Evolutionary conservation across 805 yeast genomes (phyloP), one percentile per base, ranked within the genome.

Genomic region (Zygosaccharomyces pseudorouxii): DNA sequence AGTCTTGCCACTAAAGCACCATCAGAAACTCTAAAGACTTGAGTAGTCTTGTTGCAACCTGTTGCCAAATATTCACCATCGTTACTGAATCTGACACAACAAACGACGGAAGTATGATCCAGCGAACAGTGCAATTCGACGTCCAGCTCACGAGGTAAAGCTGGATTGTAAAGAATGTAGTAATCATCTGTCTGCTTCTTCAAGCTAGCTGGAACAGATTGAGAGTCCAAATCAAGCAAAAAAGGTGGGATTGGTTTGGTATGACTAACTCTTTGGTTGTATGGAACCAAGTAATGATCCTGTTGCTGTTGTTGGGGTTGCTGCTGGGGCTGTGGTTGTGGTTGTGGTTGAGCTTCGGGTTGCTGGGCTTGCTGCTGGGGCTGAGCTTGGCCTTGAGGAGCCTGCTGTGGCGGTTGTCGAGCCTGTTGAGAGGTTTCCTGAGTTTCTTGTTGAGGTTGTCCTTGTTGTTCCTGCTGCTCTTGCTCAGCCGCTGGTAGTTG

Each of bases 1-100:
- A 92, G 77, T 65, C 86, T 80, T 47, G 96, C 95, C 53, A 89
- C 82, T 54, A 89, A 75, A 61, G 86, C 90, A 58, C 99, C 98
- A 18, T 95, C 85, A 60, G 84, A 85, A 44, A 90, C 97, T 56
- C 86, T 86, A 70, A 84, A 92, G 49, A 92, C 96, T 69, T 90
- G 97, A 2, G 98, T 93, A 38, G 95, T 80, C 65, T 89, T 88
- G 73, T 92, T 93, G 74, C 97, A 90, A 42, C 99, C 99, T 12
- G 98, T 92, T 22, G 98, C 99, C 57, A 92, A 75, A 64, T 80
- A 87, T 70, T 86, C 85, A 54, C 98, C 98, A 66, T 89, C 96
- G 55, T 81, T 81, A 50, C 90, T 82, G 73, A 93, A 92, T 53
- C 95, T 78, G 50, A 92, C 98, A 70, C 98, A 92, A 74, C 98